A percentile compares a stretch with the other conserved stretches of the same genome.
These are phyloP conservation scores for Blumeriella jaapii DNA, from an alignment of 2,329 filamentous ascomycete species.

Conservation along the genomic window DNA sequence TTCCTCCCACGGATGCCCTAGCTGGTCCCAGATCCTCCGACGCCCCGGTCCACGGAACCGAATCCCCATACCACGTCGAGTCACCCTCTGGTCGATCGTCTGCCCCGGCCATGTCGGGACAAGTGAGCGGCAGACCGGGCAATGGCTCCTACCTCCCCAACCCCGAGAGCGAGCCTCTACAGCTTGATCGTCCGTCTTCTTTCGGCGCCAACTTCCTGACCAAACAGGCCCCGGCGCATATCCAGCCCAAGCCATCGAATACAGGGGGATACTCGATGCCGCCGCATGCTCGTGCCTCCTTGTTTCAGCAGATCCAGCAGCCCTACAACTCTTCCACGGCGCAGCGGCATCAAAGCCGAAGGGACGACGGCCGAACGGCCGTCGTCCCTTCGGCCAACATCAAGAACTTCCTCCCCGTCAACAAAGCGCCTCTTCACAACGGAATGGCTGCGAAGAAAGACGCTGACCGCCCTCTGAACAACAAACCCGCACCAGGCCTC, in stretches of 20 bases:
- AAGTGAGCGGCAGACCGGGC: slow-evolving; percentile 1
- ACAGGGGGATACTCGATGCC: background rate
- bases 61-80: slow-evolving; percentile 14
- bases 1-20: background rate
- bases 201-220: background rate
- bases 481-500: background rate
- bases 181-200: slow-evolving; percentile 2
- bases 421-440: slow-evolving; percentile 8
- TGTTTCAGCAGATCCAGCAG: background rate
- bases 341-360: background rate
- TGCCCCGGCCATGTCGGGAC: slow-evolving; percentile 4
- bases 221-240: slow-evolving; percentile 1
- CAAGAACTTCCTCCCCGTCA: slow-evolving; percentile 17
- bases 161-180: slow-evolving; percentile 6
- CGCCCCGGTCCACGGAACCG: slow-evolving; percentile 6
- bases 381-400: slow-evolving; percentile 9
- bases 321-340: background rate
- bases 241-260: background rate
- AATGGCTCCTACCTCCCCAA: slow-evolving; percentile 2
- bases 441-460: background rate
- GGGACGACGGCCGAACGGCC: too few species aligned
- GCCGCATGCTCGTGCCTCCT: background rate
- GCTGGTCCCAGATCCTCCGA: background rate
- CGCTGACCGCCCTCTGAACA: background rate
- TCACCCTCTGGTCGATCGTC: slow-evolving; percentile 10